Percentiles rank a stretch among this genome's conserved stretches.
Conservation (phyloP, 2,329 filamentous ascomycete species). For the Trichothecium roseum region DNA sequence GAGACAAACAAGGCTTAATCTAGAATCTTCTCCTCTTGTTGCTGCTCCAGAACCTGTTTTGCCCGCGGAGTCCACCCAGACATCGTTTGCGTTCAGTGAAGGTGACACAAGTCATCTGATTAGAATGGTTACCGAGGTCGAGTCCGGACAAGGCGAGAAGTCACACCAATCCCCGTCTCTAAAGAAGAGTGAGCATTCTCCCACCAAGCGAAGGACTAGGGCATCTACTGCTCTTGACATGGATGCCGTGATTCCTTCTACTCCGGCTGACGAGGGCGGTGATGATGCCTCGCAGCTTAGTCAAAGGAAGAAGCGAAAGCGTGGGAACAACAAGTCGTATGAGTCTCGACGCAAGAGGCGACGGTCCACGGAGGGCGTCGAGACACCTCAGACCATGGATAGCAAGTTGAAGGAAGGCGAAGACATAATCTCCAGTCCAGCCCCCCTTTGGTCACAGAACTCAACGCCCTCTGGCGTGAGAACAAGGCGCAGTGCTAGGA, state of each 20-base stretch:
- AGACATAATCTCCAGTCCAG: not conserved
- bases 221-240: not conserved
- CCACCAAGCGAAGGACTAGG: too few relatives aligned
- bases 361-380: slow-evolving; percentile 11
- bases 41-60: too few relatives aligned
- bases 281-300: not conserved
- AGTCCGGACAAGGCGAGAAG: slow-evolving; percentile 13
- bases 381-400: not conserved
- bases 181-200: too few relatives aligned
- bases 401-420: not conserved
- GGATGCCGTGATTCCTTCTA: slow-evolving; percentile 12
- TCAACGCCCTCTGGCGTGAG: not conserved
- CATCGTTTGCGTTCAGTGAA: slow-evolving; percentile 31
- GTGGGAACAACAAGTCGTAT: slow-evolving; percentile 8
- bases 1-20: too few relatives aligned
- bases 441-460: not conserved
- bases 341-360: slow-evolving; percentile 18
- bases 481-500: slow-evolving; percentile 2
- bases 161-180: too few relatives aligned
- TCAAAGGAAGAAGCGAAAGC: slow-evolving; percentile 19
- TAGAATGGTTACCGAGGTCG: slow-evolving; percentile 38
- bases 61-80: slow-evolving; percentile 9
- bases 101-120: slow-evolving; percentile 37
- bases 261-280: slow-evolving; percentile 7
- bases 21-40: too few relatives aligned